Base-by-base conservation (phyloP, 2,329 filamentous ascomycete species). In the Grosmannia huntii region DNA sequence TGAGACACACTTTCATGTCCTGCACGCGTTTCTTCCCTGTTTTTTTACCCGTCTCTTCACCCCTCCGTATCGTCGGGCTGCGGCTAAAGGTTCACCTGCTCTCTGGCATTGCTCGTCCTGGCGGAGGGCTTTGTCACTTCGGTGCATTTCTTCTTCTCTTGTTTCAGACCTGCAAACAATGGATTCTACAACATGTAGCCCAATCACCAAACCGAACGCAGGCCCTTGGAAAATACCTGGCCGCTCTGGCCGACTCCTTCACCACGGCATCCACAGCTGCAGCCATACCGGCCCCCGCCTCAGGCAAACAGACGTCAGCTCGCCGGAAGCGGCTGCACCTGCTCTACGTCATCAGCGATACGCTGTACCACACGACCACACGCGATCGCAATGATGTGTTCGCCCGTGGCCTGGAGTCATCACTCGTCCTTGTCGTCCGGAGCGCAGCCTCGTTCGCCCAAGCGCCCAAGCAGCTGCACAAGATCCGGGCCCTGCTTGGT, bases 151-250 rank as follows among this genome's bases (percentile, higher is more conserved):
- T 60, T 61, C 16, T 33, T 21, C 14, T 52, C 3, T 27, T 44
- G 6, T 25, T 23, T 73, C 82, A 95, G 90, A 87, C 83, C 77
- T 91, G 88, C 80, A 95, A 91, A 80, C 78, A 81, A 73, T 95
- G 89, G 89, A 85, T 92, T 66, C 73, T 90, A 68, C 79, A 80
- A 65, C 82, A 90, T 74, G 76, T 92, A 68, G 77, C 82, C 65
- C 78, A 79, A 59, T 94, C 89, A 60, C 70, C 80, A 59, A 75
- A 79, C 64, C 84, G 90, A 65, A 79, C 83, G 63, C 73, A 76
- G 60, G 81, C 85, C 49, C 74, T 95, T 64, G 87, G 82, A 64
- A 91, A 89, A 72, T 95, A 89, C 71, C 74, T 95, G 62, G 78
- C 80, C 61, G 82, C 85, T 53, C 73, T 92, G 60, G 80, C 86